Evolutionary conservation across 139 green algal species (phyloP).

Genomic region (Tetraselmis striata): DNA sequence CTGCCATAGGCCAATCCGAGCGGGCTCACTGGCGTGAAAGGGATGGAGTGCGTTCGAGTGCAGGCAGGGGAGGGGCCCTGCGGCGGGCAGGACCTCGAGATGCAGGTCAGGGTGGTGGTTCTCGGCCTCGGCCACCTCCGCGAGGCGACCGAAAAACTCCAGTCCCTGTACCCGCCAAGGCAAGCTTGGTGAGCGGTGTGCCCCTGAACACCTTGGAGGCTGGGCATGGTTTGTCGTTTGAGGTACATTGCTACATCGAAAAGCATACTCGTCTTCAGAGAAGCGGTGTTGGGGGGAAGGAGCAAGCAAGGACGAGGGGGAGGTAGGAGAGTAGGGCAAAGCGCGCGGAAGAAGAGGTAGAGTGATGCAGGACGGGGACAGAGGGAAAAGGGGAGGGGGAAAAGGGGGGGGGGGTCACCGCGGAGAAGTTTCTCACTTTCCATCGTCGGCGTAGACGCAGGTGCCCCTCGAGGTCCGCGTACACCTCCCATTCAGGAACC

Average conservation of each 20-base stretch:
- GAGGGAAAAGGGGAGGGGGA: too few relatives aligned
- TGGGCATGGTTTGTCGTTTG: too few relatives aligned
- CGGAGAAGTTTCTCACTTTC: too few relatives aligned
- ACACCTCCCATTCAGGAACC: not conserved
- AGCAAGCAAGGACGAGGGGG: too few relatives aligned
- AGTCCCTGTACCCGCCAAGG: conserved; percentile 12
- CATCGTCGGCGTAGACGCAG: not conserved
- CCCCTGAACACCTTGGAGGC: not conserved
- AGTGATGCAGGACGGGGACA: too few relatives aligned
- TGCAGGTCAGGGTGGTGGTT: conserved; percentile 41
- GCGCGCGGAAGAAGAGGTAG: too few relatives aligned
- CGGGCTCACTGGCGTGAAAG: not conserved
- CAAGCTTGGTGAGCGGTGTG: not conserved
- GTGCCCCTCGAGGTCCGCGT: not conserved
- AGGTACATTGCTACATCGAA: too few relatives aligned
- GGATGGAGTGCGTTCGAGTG: not conserved
- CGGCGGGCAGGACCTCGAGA: conserved; percentile 12
- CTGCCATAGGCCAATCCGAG: conserved; percentile 2
- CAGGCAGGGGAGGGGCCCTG: too few relatives aligned
- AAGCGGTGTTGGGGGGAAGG: too few relatives aligned
- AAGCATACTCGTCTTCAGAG: too few relatives aligned
- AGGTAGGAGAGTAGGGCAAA: too few relatives aligned
- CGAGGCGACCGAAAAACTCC: conserved; percentile 28
- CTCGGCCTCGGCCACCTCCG: conserved; percentile 26
- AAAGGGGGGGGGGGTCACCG: too few relatives aligned